These are phyloP conservation scores for Corylus americana DNA, from an alignment of 306 rosid species.

Conservation along the genomic window DNA sequence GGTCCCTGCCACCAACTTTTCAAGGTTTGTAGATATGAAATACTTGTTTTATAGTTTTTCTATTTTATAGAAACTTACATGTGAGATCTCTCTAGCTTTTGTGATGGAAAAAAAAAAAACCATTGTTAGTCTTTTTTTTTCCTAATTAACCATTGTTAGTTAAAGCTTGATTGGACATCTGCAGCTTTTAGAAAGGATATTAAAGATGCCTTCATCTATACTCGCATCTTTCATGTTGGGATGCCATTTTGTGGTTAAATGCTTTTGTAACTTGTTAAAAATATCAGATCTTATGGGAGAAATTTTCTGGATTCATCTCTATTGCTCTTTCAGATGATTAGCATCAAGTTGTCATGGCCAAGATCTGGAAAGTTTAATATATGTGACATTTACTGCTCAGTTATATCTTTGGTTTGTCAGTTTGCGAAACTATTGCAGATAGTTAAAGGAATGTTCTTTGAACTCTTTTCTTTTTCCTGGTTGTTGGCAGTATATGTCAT, in stretches of 20 bases:
- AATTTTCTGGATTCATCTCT: background rate
- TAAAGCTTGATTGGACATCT: background rate
- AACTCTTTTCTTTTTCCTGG: background rate
- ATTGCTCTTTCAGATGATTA: background rate
- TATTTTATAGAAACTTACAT: background rate
- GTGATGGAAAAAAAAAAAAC: background rate
- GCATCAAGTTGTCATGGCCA: background rate
- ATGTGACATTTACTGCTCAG: background rate
- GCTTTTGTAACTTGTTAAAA: background rate
- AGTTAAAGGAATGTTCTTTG: background rate
- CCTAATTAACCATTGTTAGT: background rate
- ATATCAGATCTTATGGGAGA: background rate
- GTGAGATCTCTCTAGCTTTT: background rate
- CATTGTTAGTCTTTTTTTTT: no score
- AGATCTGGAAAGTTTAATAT: background rate
- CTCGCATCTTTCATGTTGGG: background rate
- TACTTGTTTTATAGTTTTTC: slow-evolving; percentile 15
- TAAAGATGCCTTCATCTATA: background rate
- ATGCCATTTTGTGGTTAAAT: background rate
- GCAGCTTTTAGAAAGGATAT: background rate
- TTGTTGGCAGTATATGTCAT: background rate
- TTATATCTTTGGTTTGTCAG: background rate
- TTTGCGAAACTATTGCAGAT: background rate
- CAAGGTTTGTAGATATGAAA: slow-evolving; percentile 56
- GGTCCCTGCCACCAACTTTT: slow-evolving; percentile 85